Evolutionary conservation across 257 asterid genomes (phyloP), one percentile per base, ranked within the genome.

Genomic region (Solanum pinnatisectum): DNA sequence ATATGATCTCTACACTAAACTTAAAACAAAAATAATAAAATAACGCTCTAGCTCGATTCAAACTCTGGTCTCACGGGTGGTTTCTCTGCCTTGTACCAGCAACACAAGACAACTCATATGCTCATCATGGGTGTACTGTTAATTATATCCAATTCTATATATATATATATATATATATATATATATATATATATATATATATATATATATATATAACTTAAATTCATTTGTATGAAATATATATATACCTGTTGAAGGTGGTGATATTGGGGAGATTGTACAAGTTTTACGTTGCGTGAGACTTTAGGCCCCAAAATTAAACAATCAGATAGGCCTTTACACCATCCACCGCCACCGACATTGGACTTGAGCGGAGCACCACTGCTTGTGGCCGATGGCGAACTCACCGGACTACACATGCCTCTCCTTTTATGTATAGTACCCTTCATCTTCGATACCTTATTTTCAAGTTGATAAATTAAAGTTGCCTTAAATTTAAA

Each of bases 251-350:
- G 42, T 1, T 6, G 82, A 85, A 79, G 40, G 16, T 42, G 82
- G 14, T 10, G 67, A 85, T 42, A 65, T 40, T 25, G 59, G 0
- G 77, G 39, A 40, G 67, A 16, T 72, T 35, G 88, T 4, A 33
- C 84, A 30, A 9, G 49, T 14, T 73, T 23, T 20, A 12, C 25
- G 20, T 33, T 52, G 14, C 70, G 88, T 22, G 88, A 72, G 22
- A 73, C 85, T 46, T 33, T 87, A 22, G 88, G 84, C 85, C 84
- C 88, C 76, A 74, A 71, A 74, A 87, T 72, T 15, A 72, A 71
- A 25, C 88, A 87, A 40, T 87, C 88, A 52, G 56, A 39, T 6
- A 87, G 40, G 20, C 85, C 60, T 74, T 33, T 49, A 73, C 88
- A 87, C 84, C 88, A 87, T 33, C 88, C 84, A 2, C 63, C 84